A percentile compares a stretch with the other conserved stretches of the same genome.
phyloP scores from a whole-genome alignment of 768 basidiomycete species.

The Podaxis pistillaris region DNA sequence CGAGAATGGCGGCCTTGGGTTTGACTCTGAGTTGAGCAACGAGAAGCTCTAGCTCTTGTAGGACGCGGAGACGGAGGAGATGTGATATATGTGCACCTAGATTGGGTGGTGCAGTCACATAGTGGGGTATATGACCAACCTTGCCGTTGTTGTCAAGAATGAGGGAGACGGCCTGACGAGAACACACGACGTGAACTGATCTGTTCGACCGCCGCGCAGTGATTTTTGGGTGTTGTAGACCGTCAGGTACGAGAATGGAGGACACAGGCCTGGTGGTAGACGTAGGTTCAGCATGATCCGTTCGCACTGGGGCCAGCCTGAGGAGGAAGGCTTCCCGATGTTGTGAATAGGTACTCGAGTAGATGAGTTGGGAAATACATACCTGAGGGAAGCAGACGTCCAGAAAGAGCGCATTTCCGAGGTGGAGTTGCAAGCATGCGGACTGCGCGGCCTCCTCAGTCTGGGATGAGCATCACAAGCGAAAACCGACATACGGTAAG shows the following conservation, averaged over 20 bases:
- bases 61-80: conserved; percentile 65
- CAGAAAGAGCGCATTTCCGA: conserved; percentile 17
- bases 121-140: conserved; percentile 30
- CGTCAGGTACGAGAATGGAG: conserved; percentile 44
- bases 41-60: conserved; percentile 73
- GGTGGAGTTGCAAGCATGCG: conserved; percentile 19
- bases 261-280: background rate
- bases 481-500: conserved; percentile 56
- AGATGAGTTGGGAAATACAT: background rate
- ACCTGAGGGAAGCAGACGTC: conserved; percentile 19
- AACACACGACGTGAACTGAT: conserved; percentile 60
- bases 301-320: conserved; percentile 50
- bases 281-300: conserved; percentile 30
- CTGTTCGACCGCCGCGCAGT: conserved; percentile 42
- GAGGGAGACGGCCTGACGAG: conserved; percentile 44
- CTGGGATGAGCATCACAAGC: conserved; percentile 15
- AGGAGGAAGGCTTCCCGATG: conserved; percentile 8
- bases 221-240: conserved; percentile 65
- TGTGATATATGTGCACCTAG: conserved; percentile 59
- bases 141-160: conserved; percentile 32
- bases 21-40: conserved; percentile 37
- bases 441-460: conserved; percentile 14
- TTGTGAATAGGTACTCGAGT: background rate
- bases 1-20: conserved; percentile 17
- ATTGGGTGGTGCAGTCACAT: conserved; percentile 36